Percentiles rank a stretch among this genome's conserved stretches.
These are phyloP conservation scores for Entomortierella parvispora DNA, from an alignment of 192 early-diverging fungal genomes.

Conservation along the genomic window DNA sequence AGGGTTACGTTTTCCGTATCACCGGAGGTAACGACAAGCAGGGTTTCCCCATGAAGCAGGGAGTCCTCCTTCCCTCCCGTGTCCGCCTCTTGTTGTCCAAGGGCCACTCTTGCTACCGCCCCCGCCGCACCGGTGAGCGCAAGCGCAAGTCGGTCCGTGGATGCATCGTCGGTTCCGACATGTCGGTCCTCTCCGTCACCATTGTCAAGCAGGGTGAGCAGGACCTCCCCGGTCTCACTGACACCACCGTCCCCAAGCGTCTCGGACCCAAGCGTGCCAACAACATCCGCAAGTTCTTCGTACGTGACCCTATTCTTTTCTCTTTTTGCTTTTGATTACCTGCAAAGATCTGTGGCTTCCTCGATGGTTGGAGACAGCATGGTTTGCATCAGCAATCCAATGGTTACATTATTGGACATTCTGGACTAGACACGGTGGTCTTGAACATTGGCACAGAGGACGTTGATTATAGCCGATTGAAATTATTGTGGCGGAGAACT, in stretches of 20 bases:
- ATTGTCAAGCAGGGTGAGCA: conserved; percentile 98
- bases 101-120: conserved; percentile 99
- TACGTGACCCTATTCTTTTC: conserved; percentile 49
- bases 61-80: conserved; percentile 83
- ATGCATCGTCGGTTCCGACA: conserved; percentile 96
- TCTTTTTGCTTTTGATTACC: neutral
- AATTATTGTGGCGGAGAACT: no score
- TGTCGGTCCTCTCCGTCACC: conserved; percentile 93
- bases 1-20: conserved; percentile 99
- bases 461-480: no score
- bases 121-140: conserved; percentile 97
- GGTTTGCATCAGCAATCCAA: no score
- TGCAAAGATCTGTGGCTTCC: neutral
- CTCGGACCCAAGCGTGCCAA: conserved; percentile 98
- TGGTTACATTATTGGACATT: no score
- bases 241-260: conserved; percentile 93
- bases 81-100: conserved; percentile 84
- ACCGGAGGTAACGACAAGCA: conserved; percentile 99
- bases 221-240: conserved; percentile 95
- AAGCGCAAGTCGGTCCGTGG: conserved; percentile 99
- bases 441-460: no score
- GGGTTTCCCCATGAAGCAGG: conserved; percentile 99
- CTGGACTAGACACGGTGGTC: no score
- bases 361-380: neutral
- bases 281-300: conserved; percentile 99